phyloP scores from a whole-genome alignment of 202 grass and related monocot genomes.

The Bolboschoenoplectus hybrid region DNA sequence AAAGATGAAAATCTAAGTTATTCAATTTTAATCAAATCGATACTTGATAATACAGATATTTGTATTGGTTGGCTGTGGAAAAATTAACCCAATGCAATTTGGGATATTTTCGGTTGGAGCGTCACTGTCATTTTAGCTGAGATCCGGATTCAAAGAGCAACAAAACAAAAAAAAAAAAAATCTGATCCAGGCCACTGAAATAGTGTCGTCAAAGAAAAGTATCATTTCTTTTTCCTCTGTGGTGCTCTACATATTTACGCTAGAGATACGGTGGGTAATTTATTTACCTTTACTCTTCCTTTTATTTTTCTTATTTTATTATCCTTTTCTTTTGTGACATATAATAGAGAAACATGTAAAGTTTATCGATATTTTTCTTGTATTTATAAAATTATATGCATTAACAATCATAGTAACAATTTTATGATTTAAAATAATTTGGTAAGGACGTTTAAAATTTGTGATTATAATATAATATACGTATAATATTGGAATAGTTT shows the following conservation, averaged over 20 bases:
- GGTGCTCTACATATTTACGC: neutral
- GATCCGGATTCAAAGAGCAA: neutral
- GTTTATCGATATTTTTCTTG: too few species aligned
- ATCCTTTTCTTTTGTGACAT: neutral
- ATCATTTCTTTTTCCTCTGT: constrained; percentile 9
- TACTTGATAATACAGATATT: neutral
- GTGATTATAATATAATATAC: too few species aligned
- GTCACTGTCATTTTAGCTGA: constrained; percentile 8
- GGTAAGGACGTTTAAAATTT: too few species aligned
- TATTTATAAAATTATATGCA: too few species aligned
- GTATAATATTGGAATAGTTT: too few species aligned
- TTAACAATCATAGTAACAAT: too few species aligned
- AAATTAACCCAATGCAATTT: neutral
- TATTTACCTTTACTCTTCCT: neutral
- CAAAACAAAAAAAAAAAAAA: constrained; percentile 16
- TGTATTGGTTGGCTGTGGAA: neutral
- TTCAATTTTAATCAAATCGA: too few species aligned
- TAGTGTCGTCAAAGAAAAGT: constrained; percentile 27
- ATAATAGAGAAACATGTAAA: too few species aligned
- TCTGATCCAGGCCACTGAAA: constrained; percentile 4
- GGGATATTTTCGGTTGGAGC: neutral
- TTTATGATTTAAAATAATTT: too few species aligned
- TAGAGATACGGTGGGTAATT: neutral
- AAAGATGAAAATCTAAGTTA: too few species aligned
- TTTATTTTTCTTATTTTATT: neutral